Conservation (phyloP, 2,329 filamentous ascomycete genomes). For the Diplocarpon mali region DNA sequence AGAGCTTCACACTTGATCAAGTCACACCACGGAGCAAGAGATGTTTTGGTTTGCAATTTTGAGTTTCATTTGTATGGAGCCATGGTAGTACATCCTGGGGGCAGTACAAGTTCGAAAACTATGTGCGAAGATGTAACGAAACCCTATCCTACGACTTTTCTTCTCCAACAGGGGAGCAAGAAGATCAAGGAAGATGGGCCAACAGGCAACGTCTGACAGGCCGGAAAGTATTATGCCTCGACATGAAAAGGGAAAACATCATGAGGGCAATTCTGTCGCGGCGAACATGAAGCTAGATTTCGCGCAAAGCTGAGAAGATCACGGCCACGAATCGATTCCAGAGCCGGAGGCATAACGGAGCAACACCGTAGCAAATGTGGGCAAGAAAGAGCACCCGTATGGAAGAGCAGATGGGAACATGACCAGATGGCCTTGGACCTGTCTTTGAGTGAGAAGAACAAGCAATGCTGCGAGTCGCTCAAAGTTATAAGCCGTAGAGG, state of each 20-base stretch:
- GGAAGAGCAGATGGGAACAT: slow-evolving; percentile 1
- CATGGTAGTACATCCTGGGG: too few species aligned
- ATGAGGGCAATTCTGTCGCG: background rate
- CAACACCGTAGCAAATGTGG: slow-evolving; percentile 1
- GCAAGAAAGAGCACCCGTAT: slow-evolving; percentile 1
- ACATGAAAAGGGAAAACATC: slow-evolving; percentile 1
- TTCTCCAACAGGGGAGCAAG: slow-evolving; percentile 16
- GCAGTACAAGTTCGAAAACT: slow-evolving; percentile 2
- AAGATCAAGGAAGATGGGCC: slow-evolving; percentile 7
- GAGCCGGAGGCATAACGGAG: background rate
- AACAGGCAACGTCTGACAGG: slow-evolving; percentile 1
- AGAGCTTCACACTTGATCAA: too few species aligned
- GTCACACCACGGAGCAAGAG: too few species aligned
- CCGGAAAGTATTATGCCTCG: slow-evolving; percentile 3
- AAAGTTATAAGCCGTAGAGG: background rate
- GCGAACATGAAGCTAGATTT: slow-evolving; percentile 4
- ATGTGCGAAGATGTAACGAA: slow-evolving; percentile 1
- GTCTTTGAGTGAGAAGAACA: background rate
- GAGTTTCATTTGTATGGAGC: too few species aligned
- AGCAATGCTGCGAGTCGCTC: background rate
- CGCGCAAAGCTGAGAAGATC: slow-evolving; percentile 1
- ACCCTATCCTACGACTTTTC: slow-evolving; percentile 14
- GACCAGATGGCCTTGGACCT: background rate
- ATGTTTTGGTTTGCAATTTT: too few species aligned
- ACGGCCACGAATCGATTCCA: slow-evolving; percentile 1